Percentiles rank a stretch among this genome's conserved stretches.
These are phyloP conservation scores for Aspergillus carbonarius DNA, from an alignment of 2,329 filamentous ascomycete genomes.

Conservation along the genomic window DNA sequence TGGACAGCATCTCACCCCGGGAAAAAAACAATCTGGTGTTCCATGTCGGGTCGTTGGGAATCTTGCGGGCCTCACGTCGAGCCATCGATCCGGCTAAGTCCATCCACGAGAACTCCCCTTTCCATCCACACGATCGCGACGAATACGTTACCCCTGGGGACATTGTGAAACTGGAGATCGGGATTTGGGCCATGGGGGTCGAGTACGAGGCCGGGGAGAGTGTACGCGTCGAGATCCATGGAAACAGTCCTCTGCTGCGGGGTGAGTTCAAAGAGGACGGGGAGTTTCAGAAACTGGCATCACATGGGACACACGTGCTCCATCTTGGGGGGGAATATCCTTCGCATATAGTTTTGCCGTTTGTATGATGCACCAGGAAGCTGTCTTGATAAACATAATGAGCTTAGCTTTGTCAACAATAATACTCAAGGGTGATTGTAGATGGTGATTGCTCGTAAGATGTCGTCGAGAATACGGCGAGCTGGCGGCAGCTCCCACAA, in stretches of 20 bases:
- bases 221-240: constrained; percentile 9
- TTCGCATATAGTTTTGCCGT: constrained; percentile 3
- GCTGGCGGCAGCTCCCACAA: no score
- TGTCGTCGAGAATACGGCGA: no score
- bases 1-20: constrained; percentile 1
- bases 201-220: constrained; percentile 11
- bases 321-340: background rate
- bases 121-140: constrained; percentile 6
- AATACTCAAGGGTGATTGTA: no score
- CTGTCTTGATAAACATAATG: no score
- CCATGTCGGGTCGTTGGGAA: constrained; percentile 2
- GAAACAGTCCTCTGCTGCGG: constrained; percentile 5
- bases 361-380: background rate
- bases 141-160: background rate
- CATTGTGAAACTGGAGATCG: constrained; percentile 9
- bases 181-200: constrained; percentile 7
- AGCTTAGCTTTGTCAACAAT: no score
- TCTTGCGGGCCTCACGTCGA: constrained; percentile 9
- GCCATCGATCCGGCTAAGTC: constrained; percentile 1
- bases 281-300: constrained; percentile 8
- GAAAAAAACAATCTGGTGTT: constrained; percentile 6
- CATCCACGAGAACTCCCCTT: constrained; percentile 9
- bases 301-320: constrained; percentile 3
- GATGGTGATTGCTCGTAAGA: no score
- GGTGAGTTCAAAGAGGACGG: constrained; percentile 6